Conservation (phyloP, 805 yeast genomes). For the Starmerella sirachaensis region DNA sequence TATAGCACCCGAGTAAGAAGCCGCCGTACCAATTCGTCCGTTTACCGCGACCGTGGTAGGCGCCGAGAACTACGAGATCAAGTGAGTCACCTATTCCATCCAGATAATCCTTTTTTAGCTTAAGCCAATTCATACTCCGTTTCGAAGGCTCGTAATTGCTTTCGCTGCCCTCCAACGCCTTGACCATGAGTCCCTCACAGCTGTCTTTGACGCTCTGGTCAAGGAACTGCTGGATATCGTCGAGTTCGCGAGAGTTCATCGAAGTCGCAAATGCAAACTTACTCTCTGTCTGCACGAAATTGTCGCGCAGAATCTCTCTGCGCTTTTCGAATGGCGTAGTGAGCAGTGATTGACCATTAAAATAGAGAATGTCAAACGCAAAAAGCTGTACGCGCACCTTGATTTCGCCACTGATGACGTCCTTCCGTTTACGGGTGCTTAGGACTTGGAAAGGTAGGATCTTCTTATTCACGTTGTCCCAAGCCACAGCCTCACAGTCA, state of each 20-base stretch:
- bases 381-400: conserved; percentile 85
- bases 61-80: conserved; percentile 88
- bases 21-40: conserved; percentile 95
- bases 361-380: conserved; percentile 75
- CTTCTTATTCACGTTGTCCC: conserved; percentile 68
- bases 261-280: conserved; percentile 70
- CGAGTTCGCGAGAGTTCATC: conserved; percentile 55
- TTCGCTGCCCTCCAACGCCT: conserved; percentile 68
- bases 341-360: conserved; percentile 61
- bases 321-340: conserved; percentile 58
- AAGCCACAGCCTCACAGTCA: conserved; percentile 97
- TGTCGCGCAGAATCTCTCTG: conserved; percentile 44
- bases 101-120: conserved; percentile 85
- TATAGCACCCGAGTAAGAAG: conserved; percentile 78
- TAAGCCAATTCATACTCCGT: conserved; percentile 90
- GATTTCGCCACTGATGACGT: conserved; percentile 74
- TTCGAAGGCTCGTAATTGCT: conserved; percentile 88
- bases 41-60: conserved; percentile 85
- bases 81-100: conserved; percentile 94
- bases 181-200: conserved; percentile 96
- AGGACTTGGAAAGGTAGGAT: conserved; percentile 88
- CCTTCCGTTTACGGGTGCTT: conserved; percentile 89
- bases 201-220: conserved; percentile 81
- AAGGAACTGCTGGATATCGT: conserved; percentile 67
- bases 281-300: conserved; percentile 53